Base-by-base conservation (phyloP, 345 rosid genomes). In the Draba incana region DNA sequence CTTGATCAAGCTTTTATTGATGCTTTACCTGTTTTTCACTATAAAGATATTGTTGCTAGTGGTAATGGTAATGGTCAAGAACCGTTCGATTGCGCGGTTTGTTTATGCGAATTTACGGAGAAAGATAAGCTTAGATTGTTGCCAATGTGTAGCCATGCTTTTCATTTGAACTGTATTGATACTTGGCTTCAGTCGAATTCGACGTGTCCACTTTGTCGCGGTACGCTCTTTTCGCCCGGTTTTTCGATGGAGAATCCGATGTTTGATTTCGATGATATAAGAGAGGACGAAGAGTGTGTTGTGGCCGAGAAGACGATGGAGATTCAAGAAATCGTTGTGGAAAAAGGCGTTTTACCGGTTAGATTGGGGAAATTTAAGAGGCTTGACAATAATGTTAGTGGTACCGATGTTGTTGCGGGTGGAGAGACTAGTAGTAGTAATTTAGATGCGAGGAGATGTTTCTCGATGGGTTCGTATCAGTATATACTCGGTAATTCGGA, bases 1-100 rank as follows among this genome's bases (percentile, higher is more conserved):
- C 79, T 90, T 57, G 97, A 88, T 77, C 97, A 90, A 79, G 90
- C 97, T 59, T 87, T 90, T 61, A 90, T 90, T 4, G 97, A 90
- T 49, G 93, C 94, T 23, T 84, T 90, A 46, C 97, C 97, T 64
- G 97, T 90, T 62, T 90, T 90, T 62, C 86, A 82, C 59, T 90
- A 82, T 74, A 86, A 79, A 64, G 92, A 90, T 69, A 81, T 90
- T 15, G 84, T 87, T 49, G 92, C 16, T 51, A 13, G 48, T 57
- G 63, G 33, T 2, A 43, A 25, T 47, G 67, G 92, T 77, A 66
- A 50, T 6, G 57, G 77, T 12, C 83, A 87, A 24, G 92, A 90
- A 76, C 97, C 87, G 1, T 90, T 86, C 44, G 97, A 90, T 75
- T 90, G 97, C n/a, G 92, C 97, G 4, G 97, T 90, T 72, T 90